Evolutionary conservation across 148 eudicot genomes (phyloP), one percentile per base, ranked within the genome.

Genomic region (Nepenthes mirabilis): DNA sequence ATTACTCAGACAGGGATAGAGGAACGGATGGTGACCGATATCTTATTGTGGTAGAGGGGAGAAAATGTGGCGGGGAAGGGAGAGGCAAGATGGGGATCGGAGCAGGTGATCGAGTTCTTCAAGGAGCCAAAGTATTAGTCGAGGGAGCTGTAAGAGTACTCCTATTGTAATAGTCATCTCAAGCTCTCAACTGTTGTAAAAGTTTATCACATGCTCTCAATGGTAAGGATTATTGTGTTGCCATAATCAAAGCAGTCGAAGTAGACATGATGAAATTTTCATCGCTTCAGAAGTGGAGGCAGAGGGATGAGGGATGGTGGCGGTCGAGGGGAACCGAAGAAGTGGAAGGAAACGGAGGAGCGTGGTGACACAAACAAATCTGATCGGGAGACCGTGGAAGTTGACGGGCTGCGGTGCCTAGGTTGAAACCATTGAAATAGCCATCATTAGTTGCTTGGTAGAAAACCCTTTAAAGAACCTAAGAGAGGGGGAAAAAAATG

Each of bases 301-400:
- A 70, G 45, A 81, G 58, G 36, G 81, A 72, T 34, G 90, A 82
- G 23, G 14, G 81, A 83, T 52, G 62, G 33, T 56, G 74, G 62
- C n/a, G 60, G 65, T 51, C 70, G 79, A 9, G 83, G 74, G 55
- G 83, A 82, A 64, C 71, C 79, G 0, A 80, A 71, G 81, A 84
- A 80, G 45, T 3, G 8, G 73, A 77, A 71, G 52, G 55, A 60
- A 53, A 67, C 56, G 73, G 68, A 75, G 55, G 78, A 73, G 67
- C 75, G 79, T 60, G 96, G 88, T 48, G 96, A 95, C 33, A 83
- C 96, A 0, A 96, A 93, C 72, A 95, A 93, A 67, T 91, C 96
- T 3, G 89, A 93, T 82, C 91, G 95, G 1, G 95, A 86, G 79
- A 88, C 88, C 74, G 98, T 95, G 6, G 98, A 75, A 65, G 85